These are phyloP conservation scores for Perilla frutescens DNA, from an alignment of 257 asterid genomes.

Conservation along the genomic window DNA sequence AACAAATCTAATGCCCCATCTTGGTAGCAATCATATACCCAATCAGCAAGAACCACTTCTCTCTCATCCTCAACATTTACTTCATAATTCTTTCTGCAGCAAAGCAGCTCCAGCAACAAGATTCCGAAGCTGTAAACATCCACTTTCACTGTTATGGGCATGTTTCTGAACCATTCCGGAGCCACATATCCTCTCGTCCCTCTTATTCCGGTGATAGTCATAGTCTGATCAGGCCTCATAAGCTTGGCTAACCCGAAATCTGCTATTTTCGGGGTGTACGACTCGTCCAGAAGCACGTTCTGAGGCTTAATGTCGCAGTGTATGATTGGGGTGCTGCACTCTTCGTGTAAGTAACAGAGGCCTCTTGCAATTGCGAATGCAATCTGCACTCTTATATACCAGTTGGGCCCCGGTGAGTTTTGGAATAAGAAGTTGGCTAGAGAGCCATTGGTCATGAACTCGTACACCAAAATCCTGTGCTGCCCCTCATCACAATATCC, in stretches of 20 bases:
- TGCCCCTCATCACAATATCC: slow-evolving; percentile 53
- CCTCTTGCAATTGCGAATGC: slow-evolving; percentile 52
- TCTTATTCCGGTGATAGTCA: slow-evolving; percentile 40
- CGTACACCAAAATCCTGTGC: slow-evolving; percentile 43
- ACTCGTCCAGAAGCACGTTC: slow-evolving; percentile 46
- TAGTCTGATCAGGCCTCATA: slow-evolving; percentile 21
- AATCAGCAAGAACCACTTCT: slow-evolving; percentile 28
- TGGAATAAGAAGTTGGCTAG: slow-evolving; percentile 40
- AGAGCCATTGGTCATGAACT: slow-evolving; percentile 47
- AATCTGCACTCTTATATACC: slow-evolving; percentile 49
- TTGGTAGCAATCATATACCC: slow-evolving; percentile 42
- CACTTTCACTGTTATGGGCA: slow-evolving; percentile 39
- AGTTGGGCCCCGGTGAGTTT: slow-evolving; percentile 37
- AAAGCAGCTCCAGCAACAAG: no score
- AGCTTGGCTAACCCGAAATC: no score
- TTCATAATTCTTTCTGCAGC: background rate
- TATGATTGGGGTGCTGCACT: slow-evolving; percentile 49
- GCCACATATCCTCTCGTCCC: slow-evolving; percentile 57
- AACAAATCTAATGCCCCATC: slow-evolving; percentile 7
- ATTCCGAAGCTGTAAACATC: slow-evolving; percentile 26
- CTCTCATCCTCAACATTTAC: background rate
- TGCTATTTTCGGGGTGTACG: slow-evolving; percentile 37
- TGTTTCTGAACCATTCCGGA: slow-evolving; percentile 50
- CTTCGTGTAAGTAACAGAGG: slow-evolving; percentile 48
- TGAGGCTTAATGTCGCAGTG: slow-evolving; percentile 60